A percentile compares a stretch with the other conserved stretches of the same genome.
phyloP scores from a whole-genome alignment of 2,329 filamentous ascomycete species.

The Neurospora sp. region DNA sequence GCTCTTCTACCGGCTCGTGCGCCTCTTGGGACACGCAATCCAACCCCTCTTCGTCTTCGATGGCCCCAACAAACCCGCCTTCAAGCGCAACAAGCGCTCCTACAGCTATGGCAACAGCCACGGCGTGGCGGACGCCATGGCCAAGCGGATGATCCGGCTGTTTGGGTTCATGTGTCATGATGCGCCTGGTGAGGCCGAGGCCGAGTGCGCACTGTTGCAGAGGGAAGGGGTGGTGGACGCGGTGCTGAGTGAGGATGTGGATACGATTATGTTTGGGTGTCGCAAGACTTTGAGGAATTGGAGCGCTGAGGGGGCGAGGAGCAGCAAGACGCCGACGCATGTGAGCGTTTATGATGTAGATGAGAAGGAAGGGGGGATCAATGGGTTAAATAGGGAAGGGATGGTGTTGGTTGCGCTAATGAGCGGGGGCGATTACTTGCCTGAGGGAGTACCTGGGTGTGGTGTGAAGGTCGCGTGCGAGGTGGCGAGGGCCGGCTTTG shows the following conservation, averaged over 20 bases:
- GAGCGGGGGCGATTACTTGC: constrained; percentile 90
- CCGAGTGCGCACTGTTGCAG: constrained; percentile 85
- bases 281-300: constrained; percentile 70
- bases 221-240: constrained; percentile 76
- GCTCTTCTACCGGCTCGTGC: constrained; percentile 78
- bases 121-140: constrained; percentile 56
- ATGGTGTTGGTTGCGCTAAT: constrained; percentile 93
- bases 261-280: constrained; percentile 96
- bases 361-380: constrained; percentile 36
- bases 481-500: constrained; percentile 81
- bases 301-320: constrained; percentile 57
- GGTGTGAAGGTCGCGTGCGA: constrained; percentile 84
- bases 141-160: constrained; percentile 71
- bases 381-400: constrained; percentile 67
- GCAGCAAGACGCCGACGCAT: constrained; percentile 66
- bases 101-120: constrained; percentile 45
- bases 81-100: constrained; percentile 79
- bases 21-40: constrained; percentile 37
- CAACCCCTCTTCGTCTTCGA: constrained; percentile 46
- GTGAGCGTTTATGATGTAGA: constrained; percentile 68
- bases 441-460: constrained; percentile 77
- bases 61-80: constrained; percentile 44
- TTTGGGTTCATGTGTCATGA: constrained; percentile 80
- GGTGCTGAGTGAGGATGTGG: constrained; percentile 91
- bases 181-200: constrained; percentile 90